Percentiles rank a stretch among this genome's conserved stretches.
Conservation (phyloP, 768 basidiomycete species). For the Rubroboletus pulcherrimus region DNA sequence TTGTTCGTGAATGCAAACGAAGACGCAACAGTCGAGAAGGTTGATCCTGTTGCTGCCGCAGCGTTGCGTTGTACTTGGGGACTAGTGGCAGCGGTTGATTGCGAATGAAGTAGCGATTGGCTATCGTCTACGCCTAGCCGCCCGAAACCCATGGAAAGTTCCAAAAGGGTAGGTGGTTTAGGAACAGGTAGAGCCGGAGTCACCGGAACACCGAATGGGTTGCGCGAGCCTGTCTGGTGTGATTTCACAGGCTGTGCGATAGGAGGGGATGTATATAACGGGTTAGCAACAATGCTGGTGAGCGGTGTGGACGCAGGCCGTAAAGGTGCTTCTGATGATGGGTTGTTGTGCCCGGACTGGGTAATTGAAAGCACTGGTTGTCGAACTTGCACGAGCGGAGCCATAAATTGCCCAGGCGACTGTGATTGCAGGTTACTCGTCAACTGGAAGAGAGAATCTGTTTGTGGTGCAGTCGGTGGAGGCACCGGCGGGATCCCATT, state of each 20-base stretch:
- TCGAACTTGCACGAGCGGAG: conserved; percentile 7
- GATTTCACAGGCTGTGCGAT: conserved; percentile 65
- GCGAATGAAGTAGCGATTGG: conserved; percentile 30
- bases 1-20: conserved; percentile 54
- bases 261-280: conserved; percentile 38
- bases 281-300: conserved; percentile 33
- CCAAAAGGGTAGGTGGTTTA: conserved; percentile 76
- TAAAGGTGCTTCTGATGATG: conserved; percentile 35
- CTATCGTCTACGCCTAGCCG: conserved; percentile 20
- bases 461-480: conserved; percentile 6
- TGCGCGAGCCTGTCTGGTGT: conserved; percentile 91
- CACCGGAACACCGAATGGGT: conserved; percentile 85
- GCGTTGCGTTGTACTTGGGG: conserved; percentile 24
- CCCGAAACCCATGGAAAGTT: conserved; percentile 58
- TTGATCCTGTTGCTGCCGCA: conserved; percentile 33
- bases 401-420: conserved; percentile 1
- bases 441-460: conserved; percentile 10
- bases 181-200: conserved; percentile 62
- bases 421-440: conserved; percentile 16
- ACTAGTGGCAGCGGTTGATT: conserved; percentile 31
- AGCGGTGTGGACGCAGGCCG: conserved; percentile 76
- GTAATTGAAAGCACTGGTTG: conserved; percentile 4
- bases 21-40: conserved; percentile 69
- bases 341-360: conserved; percentile 4
- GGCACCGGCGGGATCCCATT: conserved; percentile 20